Base-by-base conservation (phyloP, 106 monocot genomes). In the Dendrobium nobile region DNA sequence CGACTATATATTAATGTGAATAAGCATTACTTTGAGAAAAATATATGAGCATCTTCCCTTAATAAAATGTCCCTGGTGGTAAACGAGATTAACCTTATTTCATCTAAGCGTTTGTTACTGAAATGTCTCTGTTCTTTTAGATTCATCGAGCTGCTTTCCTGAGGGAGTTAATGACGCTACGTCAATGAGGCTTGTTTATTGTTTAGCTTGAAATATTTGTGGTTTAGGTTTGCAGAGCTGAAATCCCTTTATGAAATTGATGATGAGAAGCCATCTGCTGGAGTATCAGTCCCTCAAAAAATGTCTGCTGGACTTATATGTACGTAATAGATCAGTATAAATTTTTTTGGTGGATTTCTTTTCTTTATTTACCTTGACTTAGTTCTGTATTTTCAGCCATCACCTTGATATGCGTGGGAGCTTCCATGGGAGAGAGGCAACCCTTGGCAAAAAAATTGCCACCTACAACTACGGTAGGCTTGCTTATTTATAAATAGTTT, bases 341-440 rank as follows among this genome's bases (percentile, higher is more conserved):
- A 59, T 51, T 13, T 54, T 45, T 48, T 47, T 13, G 59, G 37
- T 55, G 4, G 37, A 9, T 28, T 40, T 79, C 13, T 47, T 75
- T 75, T 80, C 33, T 43, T 20, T 8, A 4, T 76, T 74, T 70
- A 9, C 55, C 10, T 27, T 72, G 67, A 19, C 45, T 77, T 72
- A 2, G 15, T 3, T n/a, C 74, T 67, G 56, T 79, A 67, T 80
- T 9, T 83, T 61, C 86, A 99, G 98, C 83, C 77, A 54, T 99
- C 79, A 95, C 89, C 40, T 89, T 99, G 61, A 95, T 87, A 82
- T 99, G 93, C 80, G 88, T 99, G 59, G 98, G 98, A 82, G 84
- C 95, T 82, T 95, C 95, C 20, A 87, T 99, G 59, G 98, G 95
- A 59, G 98, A 93, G 79, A 99, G 93, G 74, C 84, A 82, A 24